Conservation (phyloP, 164 flowering plant species). For the Piper betle region DNA sequence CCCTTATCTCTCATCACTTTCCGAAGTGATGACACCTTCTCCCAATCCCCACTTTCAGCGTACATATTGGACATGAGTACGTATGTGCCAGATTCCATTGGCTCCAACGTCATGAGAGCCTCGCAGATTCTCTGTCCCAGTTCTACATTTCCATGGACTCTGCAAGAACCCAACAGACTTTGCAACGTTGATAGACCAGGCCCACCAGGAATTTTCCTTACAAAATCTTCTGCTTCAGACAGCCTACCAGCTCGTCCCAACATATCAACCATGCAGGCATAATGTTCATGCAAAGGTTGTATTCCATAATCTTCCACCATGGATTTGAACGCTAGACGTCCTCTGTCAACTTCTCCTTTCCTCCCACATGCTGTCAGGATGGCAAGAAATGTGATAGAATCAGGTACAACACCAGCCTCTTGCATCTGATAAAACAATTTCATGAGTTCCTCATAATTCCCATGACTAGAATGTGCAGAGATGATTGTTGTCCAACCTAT, state of each 20-base stretch:
- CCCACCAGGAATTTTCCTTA: constrained; percentile 37
- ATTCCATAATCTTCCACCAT: constrained; percentile 48
- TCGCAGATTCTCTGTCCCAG: constrained; percentile 51
- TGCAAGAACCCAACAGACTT: constrained; percentile 83
- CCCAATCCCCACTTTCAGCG: constrained; percentile 91
- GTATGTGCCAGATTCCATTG: constrained; percentile 62
- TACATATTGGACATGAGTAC: constrained; percentile 76
- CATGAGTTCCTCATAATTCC: constrained; percentile 55
- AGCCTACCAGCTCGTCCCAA: constrained; percentile 71
- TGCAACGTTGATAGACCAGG: constrained; percentile 68
- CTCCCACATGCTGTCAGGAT: constrained; percentile 60
- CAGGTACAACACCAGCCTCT: constrained; percentile 38
- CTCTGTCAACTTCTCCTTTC: constrained; percentile 64
- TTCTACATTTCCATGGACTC: constrained; percentile 64
- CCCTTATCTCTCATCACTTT: constrained; percentile 59
- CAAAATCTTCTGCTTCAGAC: constrained; percentile 67
- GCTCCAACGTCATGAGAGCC: constrained; percentile 52
- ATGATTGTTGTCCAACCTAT: constrained; percentile 82
- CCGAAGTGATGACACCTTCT: constrained; percentile 57
- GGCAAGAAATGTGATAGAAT: constrained; percentile 70
- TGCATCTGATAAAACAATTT: constrained; percentile 43
- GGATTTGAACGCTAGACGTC: constrained; percentile 35
- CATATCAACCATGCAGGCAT: constrained; percentile 82
- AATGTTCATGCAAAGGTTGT: constrained; percentile 64
- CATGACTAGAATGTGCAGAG: constrained; percentile 72